Base-by-base conservation (phyloP, 192 early-diverging fungal species). In the Entomortierella chlamydospora region DNA sequence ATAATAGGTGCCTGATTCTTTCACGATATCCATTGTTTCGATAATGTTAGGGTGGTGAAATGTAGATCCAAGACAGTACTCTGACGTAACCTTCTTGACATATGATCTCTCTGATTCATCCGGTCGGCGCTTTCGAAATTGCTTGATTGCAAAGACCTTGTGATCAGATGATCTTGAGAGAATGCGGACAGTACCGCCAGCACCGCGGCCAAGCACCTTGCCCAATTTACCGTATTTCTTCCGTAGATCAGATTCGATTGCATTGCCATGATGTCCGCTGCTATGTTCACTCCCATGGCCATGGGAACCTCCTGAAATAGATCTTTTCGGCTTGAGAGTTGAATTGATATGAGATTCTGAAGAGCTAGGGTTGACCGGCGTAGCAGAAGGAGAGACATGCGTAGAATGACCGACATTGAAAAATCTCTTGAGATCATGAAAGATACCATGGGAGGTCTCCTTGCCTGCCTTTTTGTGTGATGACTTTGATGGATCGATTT, bases 51-150 rank as follows among this genome's bases (percentile, higher is more conserved):
- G 87, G 62, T 95, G 92, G 60, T 91, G 91, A 6, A 94, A 77
- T 0, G 89, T 90, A 2, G 91, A 92, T 39, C 90, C 90, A 31
- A 94, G 90, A 77, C 93, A 95, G 80, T 93, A 95, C 73, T 95
- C 94, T 5, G 90, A 90, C 7, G 91, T 91, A 30, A 95, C 88
- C 69, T 94, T 93, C 84, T 96, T 95, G 72, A 91, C 87, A 72
- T 94, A 96, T 1, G 87, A 88, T 34, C 90, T 88, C 62, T 92
- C 90, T 17, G 86, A 86, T 74, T 95, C 95, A 37, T 90, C 77
- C 4, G 63, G 49, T 13, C 85, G 70, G 23, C 90, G 84, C 63
- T 89, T 88, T 62, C 92, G 86, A 79, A 96, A 95, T 83, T 94
- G 91, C 72, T 94, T 94, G 73, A 93, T 90, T 0, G 93, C 93